These are phyloP conservation scores for Trametes maxima DNA, from an alignment of 768 basidiomycete species.

Conservation along the genomic window DNA sequence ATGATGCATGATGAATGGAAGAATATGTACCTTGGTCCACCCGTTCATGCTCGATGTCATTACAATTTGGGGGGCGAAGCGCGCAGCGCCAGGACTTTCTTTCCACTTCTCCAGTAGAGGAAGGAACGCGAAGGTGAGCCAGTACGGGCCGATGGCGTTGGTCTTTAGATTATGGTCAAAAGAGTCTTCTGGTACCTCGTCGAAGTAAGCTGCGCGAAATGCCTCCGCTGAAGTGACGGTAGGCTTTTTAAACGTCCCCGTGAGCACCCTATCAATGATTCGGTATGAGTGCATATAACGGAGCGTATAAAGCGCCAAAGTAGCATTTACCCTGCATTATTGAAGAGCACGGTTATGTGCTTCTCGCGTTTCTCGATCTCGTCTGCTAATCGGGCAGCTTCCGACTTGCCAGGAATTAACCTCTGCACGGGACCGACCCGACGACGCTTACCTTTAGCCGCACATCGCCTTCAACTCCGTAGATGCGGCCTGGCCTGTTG, in stretches of 20 bases:
- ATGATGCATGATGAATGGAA: background rate
- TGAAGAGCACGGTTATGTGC: constrained; percentile 50
- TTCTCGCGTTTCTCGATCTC: constrained; percentile 41
- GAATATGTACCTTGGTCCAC: constrained; percentile 45
- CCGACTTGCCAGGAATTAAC: constrained; percentile 35
- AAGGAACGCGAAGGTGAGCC: constrained; percentile 59
- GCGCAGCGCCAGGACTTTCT: constrained; percentile 31
- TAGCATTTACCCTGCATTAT: constrained; percentile 44
- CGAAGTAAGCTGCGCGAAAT: constrained; percentile 44
- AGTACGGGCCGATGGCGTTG: constrained; percentile 52
- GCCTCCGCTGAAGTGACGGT: constrained; percentile 37
- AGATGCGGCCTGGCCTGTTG: constrained; percentile 38
- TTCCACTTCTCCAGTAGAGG: constrained; percentile 54
- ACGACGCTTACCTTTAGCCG: constrained; percentile 38
- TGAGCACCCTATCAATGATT: constrained; percentile 24
- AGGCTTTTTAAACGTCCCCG: constrained; percentile 35
- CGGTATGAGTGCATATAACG: background rate
- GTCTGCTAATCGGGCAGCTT: constrained; percentile 45
- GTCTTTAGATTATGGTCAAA: constrained; percentile 42
- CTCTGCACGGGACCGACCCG: background rate
- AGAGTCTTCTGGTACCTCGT: constrained; percentile 38
- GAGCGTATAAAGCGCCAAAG: background rate
- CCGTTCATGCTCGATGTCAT: constrained; percentile 57
- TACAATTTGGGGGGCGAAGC: constrained; percentile 49
- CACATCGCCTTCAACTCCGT: constrained; percentile 46